A percentile compares a stretch with the other conserved stretches of the same genome.
These are phyloP conservation scores for Byssochlamys sp. DNA, from an alignment of 2,329 filamentous ascomycete species.

Conservation along the genomic window DNA sequence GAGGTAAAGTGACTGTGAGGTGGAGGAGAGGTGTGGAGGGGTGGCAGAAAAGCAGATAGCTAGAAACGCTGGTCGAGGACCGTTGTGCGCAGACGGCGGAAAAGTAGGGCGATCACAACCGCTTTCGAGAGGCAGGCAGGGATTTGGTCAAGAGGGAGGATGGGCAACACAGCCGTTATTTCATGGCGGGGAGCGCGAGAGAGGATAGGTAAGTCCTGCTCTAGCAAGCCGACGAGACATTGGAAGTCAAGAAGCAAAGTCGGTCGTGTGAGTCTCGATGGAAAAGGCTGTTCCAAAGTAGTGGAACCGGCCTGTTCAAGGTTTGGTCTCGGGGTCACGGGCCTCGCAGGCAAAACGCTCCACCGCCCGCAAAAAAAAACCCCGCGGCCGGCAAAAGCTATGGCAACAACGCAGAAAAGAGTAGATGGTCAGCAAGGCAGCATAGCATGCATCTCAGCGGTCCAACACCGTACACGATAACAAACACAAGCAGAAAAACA, in stretches of 20 bases:
- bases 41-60: constrained; percentile 8
- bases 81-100: not conserved
- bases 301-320: constrained; percentile 20
- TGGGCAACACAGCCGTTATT: constrained; percentile 19
- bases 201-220: constrained; percentile 8
- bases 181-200: constrained; percentile 22
- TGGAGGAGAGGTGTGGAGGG: constrained; percentile 6
- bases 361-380: constrained; percentile 5
- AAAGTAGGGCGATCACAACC: constrained; percentile 4
- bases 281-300: constrained; percentile 24
- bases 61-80: constrained; percentile 6
- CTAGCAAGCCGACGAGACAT: not conserved
- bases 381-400: constrained; percentile 15
- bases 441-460: not conserved
- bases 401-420: not conserved
- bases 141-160: not conserved
- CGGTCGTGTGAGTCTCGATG: constrained; percentile 27
- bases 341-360: constrained; percentile 18
- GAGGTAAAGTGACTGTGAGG: constrained; percentile 1
- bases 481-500: no score
- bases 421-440: not conserved
- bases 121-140: not conserved
- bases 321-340: constrained; percentile 16
- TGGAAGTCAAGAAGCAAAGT: constrained; percentile 12
- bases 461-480: not conserved